Base-by-base conservation (phyloP, 176 grass and related monocot species). In the Miscanthus lutarioriparius region DNA sequence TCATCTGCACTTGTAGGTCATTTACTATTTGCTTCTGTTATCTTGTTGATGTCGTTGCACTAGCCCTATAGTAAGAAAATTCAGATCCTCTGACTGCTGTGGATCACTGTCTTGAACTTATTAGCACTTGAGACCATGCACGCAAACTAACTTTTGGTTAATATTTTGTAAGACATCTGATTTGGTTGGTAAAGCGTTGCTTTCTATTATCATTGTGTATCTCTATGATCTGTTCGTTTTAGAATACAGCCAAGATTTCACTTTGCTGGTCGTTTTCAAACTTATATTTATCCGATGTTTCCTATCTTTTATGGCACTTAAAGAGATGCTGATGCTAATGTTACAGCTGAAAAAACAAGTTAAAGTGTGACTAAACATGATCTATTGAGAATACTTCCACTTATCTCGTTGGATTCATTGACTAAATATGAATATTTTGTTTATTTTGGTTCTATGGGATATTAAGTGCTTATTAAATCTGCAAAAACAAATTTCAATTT, bases 161-260 rank as follows among this genome's bases (percentile, higher is more conserved):
- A 80, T 56, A 64, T 68, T 78, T 28, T 67, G 16, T 4, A 80
- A 75, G 40, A 70, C 14, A 53, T 74, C 48, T 88, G 62, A 88
- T 90, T 77, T 90, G 78, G 78, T 85, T 79, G 83, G 82, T 88
- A 75, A 64, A 78, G 73, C 36, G 77, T 82, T 90, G 74, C 15
- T 91, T 36, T 79, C 62, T 22, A 65, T 22, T 74, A 82, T 90
- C 39, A 79, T 49, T 82, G 26, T 70, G n/a, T 81, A 10, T 70
- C 33, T 54, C 22, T 38, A 63, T 75, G 9, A 51, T 54, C 66
- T 87, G 41, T 75, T 30, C 44, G 32, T 75, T 89, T 63, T 10
- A 5, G 74, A 87, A 84, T 72, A 82, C 76, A 6, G 2, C 48
- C 45, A 77, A 78, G 30, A 72, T 67, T 69, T 37, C 62, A 54